A percentile compares a stretch with the other conserved stretches of the same genome.
Conservation (phyloP, 768 basidiomycete species). For the Macrolepiota dolichaula region DNA sequence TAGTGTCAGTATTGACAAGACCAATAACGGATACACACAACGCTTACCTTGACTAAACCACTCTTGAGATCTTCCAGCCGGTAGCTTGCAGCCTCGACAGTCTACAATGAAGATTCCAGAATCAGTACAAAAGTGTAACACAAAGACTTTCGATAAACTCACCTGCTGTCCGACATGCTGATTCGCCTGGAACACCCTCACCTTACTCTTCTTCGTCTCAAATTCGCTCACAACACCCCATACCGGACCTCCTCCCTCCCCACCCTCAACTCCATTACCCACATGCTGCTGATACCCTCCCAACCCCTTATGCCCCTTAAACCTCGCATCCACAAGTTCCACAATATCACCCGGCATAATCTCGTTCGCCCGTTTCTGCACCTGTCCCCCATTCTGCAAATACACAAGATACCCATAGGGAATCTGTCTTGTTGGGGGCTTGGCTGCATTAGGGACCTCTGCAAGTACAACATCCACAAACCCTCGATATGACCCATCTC, state of each 20-base stretch:
- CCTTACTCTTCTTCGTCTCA: slow-evolving; percentile 84
- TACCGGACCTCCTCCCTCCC: slow-evolving; percentile 47
- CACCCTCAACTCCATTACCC: slow-evolving; percentile 33
- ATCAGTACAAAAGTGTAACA: neutral
- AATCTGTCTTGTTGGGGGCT: slow-evolving; percentile 23
- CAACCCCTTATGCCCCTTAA: slow-evolving; percentile 79
- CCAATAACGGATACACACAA: neutral
- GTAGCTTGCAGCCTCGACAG: slow-evolving; percentile 80
- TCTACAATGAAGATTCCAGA: slow-evolving; percentile 20
- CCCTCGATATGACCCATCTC: slow-evolving; percentile 81
- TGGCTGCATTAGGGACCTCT: slow-evolving; percentile 61
- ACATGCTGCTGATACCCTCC: slow-evolving; percentile 65
- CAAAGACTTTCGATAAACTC: slow-evolving; percentile 25
- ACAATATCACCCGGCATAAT: slow-evolving; percentile 87
- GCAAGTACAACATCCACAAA: slow-evolving; percentile 68
- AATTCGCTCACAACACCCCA: slow-evolving; percentile 79
- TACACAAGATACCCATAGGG: slow-evolving; percentile 75
- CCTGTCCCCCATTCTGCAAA: slow-evolving; percentile 59
- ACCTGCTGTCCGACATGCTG: slow-evolving; percentile 83
- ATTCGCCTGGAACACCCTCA: slow-evolving; percentile 83
- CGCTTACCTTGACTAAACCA: slow-evolving; percentile 69
- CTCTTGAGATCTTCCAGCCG: slow-evolving; percentile 87
- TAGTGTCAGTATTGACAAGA: neutral
- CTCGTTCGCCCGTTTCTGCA: slow-evolving; percentile 73
- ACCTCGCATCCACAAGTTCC: slow-evolving; percentile 66